Percentiles rank a stretch among this genome's conserved stretches.
Evolutionary conservation across 1,139 yeast species (phyloP).

Genomic region (Candida sanyaensis): DNA sequence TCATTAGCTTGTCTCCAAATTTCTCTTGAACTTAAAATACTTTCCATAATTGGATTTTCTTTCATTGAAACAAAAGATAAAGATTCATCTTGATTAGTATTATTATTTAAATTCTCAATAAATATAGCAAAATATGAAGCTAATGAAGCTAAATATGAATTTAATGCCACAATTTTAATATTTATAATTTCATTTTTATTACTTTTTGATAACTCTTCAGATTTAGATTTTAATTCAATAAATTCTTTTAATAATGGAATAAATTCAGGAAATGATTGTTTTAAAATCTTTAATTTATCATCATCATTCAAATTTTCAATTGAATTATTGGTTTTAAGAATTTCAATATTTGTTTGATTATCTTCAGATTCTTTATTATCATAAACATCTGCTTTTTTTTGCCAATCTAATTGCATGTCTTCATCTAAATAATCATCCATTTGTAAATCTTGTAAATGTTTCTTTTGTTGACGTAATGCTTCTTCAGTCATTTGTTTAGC

Average conservation of each 20-base stretch:
- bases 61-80: slow-evolving; percentile 67
- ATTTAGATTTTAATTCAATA: slow-evolving; percentile 42
- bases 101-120: slow-evolving; percentile 46
- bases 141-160: slow-evolving; percentile 75
- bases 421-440: slow-evolving; percentile 86
- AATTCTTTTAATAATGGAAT: slow-evolving; percentile 74
- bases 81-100: slow-evolving; percentile 42
- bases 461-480: slow-evolving; percentile 84
- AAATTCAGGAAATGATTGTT: slow-evolving; percentile 80
- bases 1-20: slow-evolving; percentile 83
- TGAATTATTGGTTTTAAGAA: slow-evolving; percentile 30
- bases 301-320: slow-evolving; percentile 39
- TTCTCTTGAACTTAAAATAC: slow-evolving; percentile 77
- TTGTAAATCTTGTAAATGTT: slow-evolving; percentile 76
- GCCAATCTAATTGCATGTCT: slow-evolving; percentile 77
- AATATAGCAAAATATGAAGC: slow-evolving; percentile 76
- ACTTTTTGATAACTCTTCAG: slow-evolving; percentile 31
- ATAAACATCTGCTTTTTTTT: slow-evolving; percentile 33
- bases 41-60: slow-evolving; percentile 87
- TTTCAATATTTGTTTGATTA: slow-evolving; percentile 15
- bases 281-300: slow-evolving; percentile 51
- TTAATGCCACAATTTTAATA: slow-evolving; percentile 66
- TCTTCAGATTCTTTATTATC: slow-evolving; percentile 21
- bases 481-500: slow-evolving; percentile 83
- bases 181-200: slow-evolving; percentile 33